Evolutionary conservation across 2,329 filamentous ascomycete species (phyloP), one percentile per base, ranked within the genome.

Genomic region (Microsporum audouinii): DNA sequence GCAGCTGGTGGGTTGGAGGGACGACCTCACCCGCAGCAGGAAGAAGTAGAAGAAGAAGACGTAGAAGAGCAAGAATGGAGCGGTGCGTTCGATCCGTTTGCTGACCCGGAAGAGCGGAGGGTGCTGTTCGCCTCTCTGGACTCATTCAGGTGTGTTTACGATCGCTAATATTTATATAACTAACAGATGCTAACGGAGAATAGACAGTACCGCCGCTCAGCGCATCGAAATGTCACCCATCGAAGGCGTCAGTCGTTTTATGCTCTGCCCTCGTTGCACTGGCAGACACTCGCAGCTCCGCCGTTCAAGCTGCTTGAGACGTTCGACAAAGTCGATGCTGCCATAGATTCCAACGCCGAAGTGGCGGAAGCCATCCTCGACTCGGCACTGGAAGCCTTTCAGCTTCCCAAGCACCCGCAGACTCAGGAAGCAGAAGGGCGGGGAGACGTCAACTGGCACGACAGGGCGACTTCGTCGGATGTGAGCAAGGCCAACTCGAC

Each of bases 401-500:
- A 80, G 23, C 74, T 85, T n/a, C 67, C 78, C 49, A 63, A 66
- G 34, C 60, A 71, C 45, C 71, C 71, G n/a, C 57, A 2, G 68
- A 10, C 34, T 0, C 17, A 41, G 39, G 31, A 36, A 67, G 72
- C 6, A 71, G 31, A 36, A 36, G 14, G 12, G 51, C n/a, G n/a
- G 31, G 51, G 77, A 39, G 51, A 36, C 7, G 51, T 55, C 31
- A 80, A 85, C 51, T 91, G 91, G 86, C 80, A 83, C 23, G 85
- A 84, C 3, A 79, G 83, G 36, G 88, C 91, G 12, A 91, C 86
- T 49, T 76, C 84, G 31, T 78, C 79, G 27, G 92, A 97, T 69
- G 78, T 95, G 59, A 90, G 95, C 71, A 99, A 97, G 75, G 91
- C 92, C 1, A 84, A 91, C 64, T 95, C 90, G 69, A 97, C 91